Conservation (phyloP, 2,329 filamentous ascomycete species). For the Beauveria sp. region DNA sequence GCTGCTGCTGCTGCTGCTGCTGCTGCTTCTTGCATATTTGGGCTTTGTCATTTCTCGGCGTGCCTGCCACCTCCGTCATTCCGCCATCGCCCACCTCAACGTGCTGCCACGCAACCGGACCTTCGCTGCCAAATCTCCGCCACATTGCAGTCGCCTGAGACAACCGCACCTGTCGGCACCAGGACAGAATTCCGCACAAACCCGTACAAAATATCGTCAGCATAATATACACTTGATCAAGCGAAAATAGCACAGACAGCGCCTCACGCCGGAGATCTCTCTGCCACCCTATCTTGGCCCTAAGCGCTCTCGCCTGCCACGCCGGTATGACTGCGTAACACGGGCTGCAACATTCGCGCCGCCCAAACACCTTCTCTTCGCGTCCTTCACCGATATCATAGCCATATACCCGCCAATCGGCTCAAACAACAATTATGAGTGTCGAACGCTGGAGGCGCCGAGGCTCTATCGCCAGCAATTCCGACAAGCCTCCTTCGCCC, state of each 20-base stretch:
- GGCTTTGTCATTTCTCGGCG: background rate
- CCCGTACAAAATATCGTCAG: conserved; percentile 7
- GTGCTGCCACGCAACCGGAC: background rate
- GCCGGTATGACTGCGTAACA: conserved; percentile 4
- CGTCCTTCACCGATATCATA: background rate
- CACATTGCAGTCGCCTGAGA: conserved; percentile 8
- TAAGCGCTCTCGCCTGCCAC: background rate
- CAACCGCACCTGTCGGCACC: conserved; percentile 1
- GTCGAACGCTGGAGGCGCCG: conserved; percentile 11
- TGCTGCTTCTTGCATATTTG: background rate
- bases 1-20: background rate
- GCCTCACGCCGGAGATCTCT: background rate
- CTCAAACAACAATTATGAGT: conserved; percentile 5
- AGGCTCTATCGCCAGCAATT: background rate
- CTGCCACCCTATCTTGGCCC: background rate
- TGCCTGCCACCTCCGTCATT: background rate
- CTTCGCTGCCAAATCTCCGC: background rate
- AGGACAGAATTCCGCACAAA: background rate
- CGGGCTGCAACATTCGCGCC: background rate
- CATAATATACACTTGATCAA: conserved; percentile 2
- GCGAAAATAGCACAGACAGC: background rate
- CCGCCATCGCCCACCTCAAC: background rate
- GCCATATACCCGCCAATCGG: background rate
- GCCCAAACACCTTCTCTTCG: background rate
- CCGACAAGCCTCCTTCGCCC: background rate